Conservation (phyloP, 306 rosid genomes). For the Bauhinia variegata region DNA sequence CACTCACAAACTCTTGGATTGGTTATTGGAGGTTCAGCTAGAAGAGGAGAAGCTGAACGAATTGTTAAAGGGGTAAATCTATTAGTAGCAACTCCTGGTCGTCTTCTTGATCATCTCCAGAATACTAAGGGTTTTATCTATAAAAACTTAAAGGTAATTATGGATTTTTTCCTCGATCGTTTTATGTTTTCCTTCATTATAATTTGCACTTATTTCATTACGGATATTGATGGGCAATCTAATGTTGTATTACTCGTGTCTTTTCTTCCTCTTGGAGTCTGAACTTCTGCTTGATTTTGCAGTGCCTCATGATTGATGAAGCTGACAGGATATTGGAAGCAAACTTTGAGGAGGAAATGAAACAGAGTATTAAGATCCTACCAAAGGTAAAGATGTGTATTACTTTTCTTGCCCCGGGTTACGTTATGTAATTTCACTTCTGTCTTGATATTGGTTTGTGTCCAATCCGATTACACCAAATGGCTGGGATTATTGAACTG, state of each 20-base stretch:
- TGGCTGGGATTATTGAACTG: conserved; percentile 15
- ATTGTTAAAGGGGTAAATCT: conserved; percentile 81
- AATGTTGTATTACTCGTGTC: conserved; percentile 4
- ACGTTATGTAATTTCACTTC: too few species aligned
- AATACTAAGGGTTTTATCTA: conserved; percentile 77
- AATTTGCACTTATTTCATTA: neutral
- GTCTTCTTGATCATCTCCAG: conserved; percentile 94
- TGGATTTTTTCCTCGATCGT: neutral
- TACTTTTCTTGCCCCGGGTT: neutral
- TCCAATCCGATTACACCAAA: neutral
- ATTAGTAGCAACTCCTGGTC: conserved; percentile 95
- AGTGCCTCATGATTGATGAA: conserved; percentile 94
- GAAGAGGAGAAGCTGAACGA: conserved; percentile 90
- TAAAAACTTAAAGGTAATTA: conserved; percentile 72
- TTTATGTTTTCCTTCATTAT: neutral
- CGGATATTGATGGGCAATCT: neutral
- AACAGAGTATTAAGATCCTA: conserved; percentile 73
- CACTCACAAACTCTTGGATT: conserved; percentile 90
- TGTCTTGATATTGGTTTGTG: too few species aligned
- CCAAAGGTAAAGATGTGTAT: conserved; percentile 67
- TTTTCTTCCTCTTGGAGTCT: conserved; percentile 34
- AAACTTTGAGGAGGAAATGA: conserved; percentile 97
- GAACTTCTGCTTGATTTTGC: conserved; percentile 40
- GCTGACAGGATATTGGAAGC: conserved; percentile 96
- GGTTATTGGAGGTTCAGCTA: conserved; percentile 84